phyloP scores from a whole-genome alignment of 352 stramenopile genomes.

The Pythium aquatile region DNA sequence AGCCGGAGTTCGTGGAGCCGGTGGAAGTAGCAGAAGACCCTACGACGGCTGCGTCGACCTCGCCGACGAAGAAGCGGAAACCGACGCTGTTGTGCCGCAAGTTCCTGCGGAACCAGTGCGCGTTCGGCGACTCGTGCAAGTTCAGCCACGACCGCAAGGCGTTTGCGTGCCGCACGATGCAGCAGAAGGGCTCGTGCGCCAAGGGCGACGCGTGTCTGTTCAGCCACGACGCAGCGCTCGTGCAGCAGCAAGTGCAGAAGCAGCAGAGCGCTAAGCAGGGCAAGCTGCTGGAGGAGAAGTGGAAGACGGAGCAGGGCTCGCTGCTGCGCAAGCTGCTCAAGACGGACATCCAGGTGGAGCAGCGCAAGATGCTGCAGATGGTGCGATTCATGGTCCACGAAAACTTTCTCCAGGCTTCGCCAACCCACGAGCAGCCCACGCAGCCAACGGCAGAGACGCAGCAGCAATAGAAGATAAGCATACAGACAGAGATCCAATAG shows the following conservation, averaged over 20 bases:
- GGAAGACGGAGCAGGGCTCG: conserved; percentile 61
- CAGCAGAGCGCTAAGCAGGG: conserved; percentile 35
- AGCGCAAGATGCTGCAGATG: conserved; percentile 76
- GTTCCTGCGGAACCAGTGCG: conserved; percentile 62
- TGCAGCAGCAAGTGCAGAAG: conserved; percentile 33
- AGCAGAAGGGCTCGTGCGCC: conserved; percentile 49
- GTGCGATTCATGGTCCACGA: conserved; percentile 59
- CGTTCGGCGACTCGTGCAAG: conserved; percentile 55
- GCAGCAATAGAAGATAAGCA: conserved; percentile 7
- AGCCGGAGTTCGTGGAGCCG: conserved; percentile 22
- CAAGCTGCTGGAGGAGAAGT: conserved; percentile 54
- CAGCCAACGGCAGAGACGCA: background rate
- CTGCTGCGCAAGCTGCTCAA: conserved; percentile 74
- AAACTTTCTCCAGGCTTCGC: conserved; percentile 39
- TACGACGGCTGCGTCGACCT: conserved; percentile 10
- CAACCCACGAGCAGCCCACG: background rate
- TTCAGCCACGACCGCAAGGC: conserved; percentile 68
- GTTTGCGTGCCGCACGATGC: conserved; percentile 59
- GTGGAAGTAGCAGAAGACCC: background rate
- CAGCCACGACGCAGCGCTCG: conserved; percentile 46
- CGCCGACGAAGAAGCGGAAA: conserved; percentile 40
- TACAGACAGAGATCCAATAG: background rate
- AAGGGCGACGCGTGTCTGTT: conserved; percentile 63
- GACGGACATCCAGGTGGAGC: conserved; percentile 67
- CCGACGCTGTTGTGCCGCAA: conserved; percentile 62